phyloP scores from a whole-genome alignment of 495 filamentous ascomycete genomes.

The Apiosordaria backusii region DNA sequence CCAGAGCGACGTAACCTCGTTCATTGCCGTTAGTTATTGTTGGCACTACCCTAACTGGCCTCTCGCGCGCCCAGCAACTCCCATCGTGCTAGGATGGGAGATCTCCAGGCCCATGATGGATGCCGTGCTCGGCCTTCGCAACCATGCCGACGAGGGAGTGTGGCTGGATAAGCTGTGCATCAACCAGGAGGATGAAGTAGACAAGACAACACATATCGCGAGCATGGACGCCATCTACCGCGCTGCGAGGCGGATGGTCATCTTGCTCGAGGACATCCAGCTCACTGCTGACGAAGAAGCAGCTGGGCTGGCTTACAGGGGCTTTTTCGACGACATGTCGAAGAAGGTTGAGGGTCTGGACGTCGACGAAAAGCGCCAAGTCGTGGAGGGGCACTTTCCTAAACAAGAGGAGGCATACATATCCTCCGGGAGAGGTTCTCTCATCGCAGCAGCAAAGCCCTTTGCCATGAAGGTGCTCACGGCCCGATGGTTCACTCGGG shows the following conservation, averaged over 20 bases:
- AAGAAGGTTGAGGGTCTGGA: conserved; percentile 9
- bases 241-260: conserved; percentile 19
- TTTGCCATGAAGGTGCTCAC: conserved; percentile 22
- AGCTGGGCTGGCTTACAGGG: conserved; percentile 18
- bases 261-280: conserved; percentile 29
- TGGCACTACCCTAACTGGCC: conserved; percentile 26
- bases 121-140: conserved; percentile 18
- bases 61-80: conserved; percentile 7
- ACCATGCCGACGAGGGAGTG: conserved; percentile 12
- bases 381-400: conserved; percentile 19
- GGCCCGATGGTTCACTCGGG: conserved; percentile 25
- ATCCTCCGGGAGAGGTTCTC: background rate
- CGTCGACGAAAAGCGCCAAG: conserved; percentile 10
- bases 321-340: conserved; percentile 18
- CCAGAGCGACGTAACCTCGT: conserved; percentile 4
- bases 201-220: conserved; percentile 29
- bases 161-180: conserved; percentile 39
- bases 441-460: background rate
- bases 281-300: conserved; percentile 15
- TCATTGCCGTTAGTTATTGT: conserved; percentile 28
- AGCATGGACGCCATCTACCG: conserved; percentile 31
- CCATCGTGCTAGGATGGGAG: conserved; percentile 18
- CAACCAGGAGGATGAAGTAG: conserved; percentile 26
- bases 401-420: background rate
- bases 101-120: conserved; percentile 27